These are phyloP conservation scores for Sclerotinia nivalis DNA, from an alignment of 2,329 filamentous ascomycete species.

Conservation along the genomic window DNA sequence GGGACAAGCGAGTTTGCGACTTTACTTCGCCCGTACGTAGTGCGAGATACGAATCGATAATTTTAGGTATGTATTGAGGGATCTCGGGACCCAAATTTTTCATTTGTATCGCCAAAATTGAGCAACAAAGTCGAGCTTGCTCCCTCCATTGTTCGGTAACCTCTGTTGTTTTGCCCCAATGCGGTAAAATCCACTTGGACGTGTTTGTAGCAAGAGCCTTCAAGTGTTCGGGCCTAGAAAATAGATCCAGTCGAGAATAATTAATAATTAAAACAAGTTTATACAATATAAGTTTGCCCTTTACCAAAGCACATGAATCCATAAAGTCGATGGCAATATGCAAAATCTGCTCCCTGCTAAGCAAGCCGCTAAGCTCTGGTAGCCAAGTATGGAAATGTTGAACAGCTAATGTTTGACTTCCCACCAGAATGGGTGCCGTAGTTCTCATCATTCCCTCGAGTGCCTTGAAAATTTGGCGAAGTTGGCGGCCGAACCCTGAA, in stretches of 20 bases:
- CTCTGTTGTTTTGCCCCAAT: slow-evolving; percentile 78
- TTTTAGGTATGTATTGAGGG: slow-evolving; percentile 85
- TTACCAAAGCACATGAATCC: slow-evolving; percentile 83
- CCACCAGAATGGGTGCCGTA: slow-evolving; percentile 79
- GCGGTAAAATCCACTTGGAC: slow-evolving; percentile 85
- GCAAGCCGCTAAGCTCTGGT: slow-evolving; percentile 78
- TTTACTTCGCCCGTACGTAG: slow-evolving; percentile 60
- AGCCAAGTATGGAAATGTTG: slow-evolving; percentile 98
- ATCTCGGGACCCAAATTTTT: slow-evolving; percentile 77
- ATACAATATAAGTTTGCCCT: slow-evolving; percentile 88
- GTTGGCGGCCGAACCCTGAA: slow-evolving; percentile 74
- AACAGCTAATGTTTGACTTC: slow-evolving; percentile 90
- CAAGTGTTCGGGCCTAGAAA: slow-evolving; percentile 74
- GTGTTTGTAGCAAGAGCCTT: slow-evolving; percentile 77
- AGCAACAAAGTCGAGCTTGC: slow-evolving; percentile 90
- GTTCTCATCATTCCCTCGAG: slow-evolving; percentile 90
- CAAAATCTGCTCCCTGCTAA: slow-evolving; percentile 81
- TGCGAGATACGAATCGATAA: slow-evolving; percentile 83
- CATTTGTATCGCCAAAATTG: slow-evolving; percentile 84
- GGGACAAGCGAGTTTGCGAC: slow-evolving; percentile 69
- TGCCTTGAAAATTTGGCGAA: slow-evolving; percentile 85
- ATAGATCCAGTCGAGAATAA: slow-evolving; percentile 79
- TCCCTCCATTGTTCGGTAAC: slow-evolving; percentile 87
- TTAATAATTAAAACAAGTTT: slow-evolving; percentile 92
- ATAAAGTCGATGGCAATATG: slow-evolving; percentile 92